Evolutionary conservation across 1,139 yeast species (phyloP).

Genomic region (Suhomyces kunorum): DNA sequence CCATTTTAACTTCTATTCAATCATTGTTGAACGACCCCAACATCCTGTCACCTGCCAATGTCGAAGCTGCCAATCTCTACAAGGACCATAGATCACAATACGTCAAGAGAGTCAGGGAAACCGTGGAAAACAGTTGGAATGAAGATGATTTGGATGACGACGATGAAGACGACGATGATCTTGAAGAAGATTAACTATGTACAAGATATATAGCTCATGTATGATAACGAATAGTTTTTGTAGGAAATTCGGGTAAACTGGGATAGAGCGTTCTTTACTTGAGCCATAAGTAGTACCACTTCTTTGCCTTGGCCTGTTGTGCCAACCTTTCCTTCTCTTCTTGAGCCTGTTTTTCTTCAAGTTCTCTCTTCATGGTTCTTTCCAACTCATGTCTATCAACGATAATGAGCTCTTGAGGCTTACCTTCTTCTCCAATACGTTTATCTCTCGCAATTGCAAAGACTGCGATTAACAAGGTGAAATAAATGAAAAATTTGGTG

Average conservation of each 20-base stretch:
- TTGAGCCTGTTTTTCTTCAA: constrained; percentile 16
- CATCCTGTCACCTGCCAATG: constrained; percentile 95
- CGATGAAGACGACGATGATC: constrained; percentile 48
- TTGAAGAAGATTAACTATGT: constrained; percentile 18
- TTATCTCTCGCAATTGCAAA: constrained; percentile 53
- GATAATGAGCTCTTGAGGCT: constrained; percentile 42
- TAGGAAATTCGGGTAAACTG: background rate
- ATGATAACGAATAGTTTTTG: constrained; percentile 4
- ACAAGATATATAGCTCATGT: constrained; percentile 5
- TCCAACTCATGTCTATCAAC: constrained; percentile 40
- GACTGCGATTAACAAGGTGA: constrained; percentile 43
- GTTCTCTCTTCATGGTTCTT: constrained; percentile 23
- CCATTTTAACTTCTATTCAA: constrained; percentile 85
- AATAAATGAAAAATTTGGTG: constrained; percentile 52
- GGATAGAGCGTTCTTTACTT: constrained; percentile 18
- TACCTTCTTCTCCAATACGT: constrained; percentile 50
- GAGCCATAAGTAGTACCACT: constrained; percentile 51
- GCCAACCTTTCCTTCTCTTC: constrained; percentile 16
- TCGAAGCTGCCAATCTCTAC: constrained; percentile 94
- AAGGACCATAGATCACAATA: constrained; percentile 95
- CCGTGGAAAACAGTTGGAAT: constrained; percentile 88
- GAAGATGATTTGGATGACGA: constrained; percentile 58
- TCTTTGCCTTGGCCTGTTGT: constrained; percentile 14
- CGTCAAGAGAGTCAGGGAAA: constrained; percentile 85
- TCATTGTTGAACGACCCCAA: constrained; percentile 93